Base-by-base conservation (phyloP, 345 rosid genomes). In the Populus pruinosa region DNA sequence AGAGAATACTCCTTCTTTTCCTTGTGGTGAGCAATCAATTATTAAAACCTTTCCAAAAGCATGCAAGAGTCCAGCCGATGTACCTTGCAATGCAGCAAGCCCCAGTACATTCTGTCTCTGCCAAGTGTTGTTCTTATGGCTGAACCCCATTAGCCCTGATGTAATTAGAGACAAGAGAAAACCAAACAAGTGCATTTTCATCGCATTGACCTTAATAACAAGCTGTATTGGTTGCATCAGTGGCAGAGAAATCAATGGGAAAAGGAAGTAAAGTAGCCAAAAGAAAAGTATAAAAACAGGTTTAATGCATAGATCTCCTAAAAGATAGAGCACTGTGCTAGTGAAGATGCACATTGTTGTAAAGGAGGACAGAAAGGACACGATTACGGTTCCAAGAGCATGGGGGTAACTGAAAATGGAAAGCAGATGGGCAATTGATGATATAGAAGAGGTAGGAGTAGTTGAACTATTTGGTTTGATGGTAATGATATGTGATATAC, bases 281-380 rank as follows among this genome's bases (percentile, higher is more conserved):
- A 82, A 76, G 71, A 38, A 83, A 20, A 91, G 90, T 11, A 91
- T 69, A 36, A 69, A 68, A 17, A 61, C 71, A 0, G 92, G 89
- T 44, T 78, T 81, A 18, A 89, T 59, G 80, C 94, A 91, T 66
- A 89, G 44, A 21, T 84, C 83, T 16, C 92, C 94, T 0, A 85
- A 76, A 4, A 88, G 69, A 76, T 81, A 81, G 18, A 91, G 82
- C 3, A 83, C 47, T 2, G 78, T 87, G 31, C 87, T 87, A 0
- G 81, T 82, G 85, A 91, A 91, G 74, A 85, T 89, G 87, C 88
- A 87, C 91, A 84, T 91, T 39, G 88, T 79, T 2, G 90, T 87
- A 47, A 91, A 87, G 0, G 94, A 85, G 14, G 92, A 84, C 35
- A 89, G 78, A 61, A 86, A 77, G 53, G 81, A 79, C 14, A 83